Conservation (phyloP, 768 basidiomycete species). For the Boletus vermiculosoides region DNA sequence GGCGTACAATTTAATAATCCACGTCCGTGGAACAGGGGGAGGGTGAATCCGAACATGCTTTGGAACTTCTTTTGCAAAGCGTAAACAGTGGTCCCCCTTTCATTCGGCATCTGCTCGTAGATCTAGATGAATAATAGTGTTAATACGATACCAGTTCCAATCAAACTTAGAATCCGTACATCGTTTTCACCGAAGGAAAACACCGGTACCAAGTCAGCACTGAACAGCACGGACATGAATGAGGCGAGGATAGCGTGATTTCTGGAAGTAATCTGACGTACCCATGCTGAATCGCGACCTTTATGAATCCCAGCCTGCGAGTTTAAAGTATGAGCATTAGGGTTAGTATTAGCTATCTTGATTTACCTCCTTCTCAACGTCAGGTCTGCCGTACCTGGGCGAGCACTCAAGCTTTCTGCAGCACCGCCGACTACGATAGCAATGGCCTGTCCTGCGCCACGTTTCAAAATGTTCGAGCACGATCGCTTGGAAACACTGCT, state of each 20-base stretch:
- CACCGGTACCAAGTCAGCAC: slow-evolving; percentile 94
- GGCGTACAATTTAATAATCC: slow-evolving; percentile 88
- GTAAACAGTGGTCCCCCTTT: slow-evolving; percentile 86
- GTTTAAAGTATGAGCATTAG: neutral
- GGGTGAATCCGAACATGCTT: slow-evolving; percentile 88
- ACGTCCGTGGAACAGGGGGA: slow-evolving; percentile 96
- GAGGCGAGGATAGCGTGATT: neutral
- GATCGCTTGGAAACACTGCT: slow-evolving; percentile 90
- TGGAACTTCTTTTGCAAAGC: slow-evolving; percentile 90
- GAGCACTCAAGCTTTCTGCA: slow-evolving; percentile 89
- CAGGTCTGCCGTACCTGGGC: slow-evolving; percentile 94
- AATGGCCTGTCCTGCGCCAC: slow-evolving; percentile 67
- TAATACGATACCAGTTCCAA: neutral
- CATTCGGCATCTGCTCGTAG: slow-evolving; percentile 95
- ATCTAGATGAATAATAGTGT: slow-evolving; percentile 52
- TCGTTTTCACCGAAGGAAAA: slow-evolving; percentile 99
- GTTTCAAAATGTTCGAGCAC: slow-evolving; percentile 80
- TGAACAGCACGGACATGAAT: slow-evolving; percentile 30
- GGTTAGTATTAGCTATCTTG: neutral
- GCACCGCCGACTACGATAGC: slow-evolving; percentile 97
- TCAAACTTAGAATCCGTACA: slow-evolving; percentile 44
- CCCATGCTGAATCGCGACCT: slow-evolving; percentile 89
- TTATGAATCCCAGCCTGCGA: slow-evolving; percentile 87
- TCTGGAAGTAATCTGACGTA: slow-evolving; percentile 31
- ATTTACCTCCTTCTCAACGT: slow-evolving; percentile 67